Percentiles rank a stretch among this genome's conserved stretches.
Conservation (phyloP, 176 grass and related monocot species). For the Avena sativa region DNA sequence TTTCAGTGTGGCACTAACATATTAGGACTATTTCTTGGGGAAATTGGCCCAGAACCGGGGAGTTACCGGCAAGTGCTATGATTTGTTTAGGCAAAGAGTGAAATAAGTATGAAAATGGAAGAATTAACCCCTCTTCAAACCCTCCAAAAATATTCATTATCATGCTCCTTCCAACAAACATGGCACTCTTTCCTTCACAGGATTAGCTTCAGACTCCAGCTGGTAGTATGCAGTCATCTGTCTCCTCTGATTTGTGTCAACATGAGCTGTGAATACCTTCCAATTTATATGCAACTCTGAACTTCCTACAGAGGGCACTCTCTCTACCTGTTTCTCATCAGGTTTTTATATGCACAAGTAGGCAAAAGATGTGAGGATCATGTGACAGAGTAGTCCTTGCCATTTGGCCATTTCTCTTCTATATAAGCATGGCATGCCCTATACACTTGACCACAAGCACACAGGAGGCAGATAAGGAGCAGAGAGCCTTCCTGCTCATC, state of each 20-base stretch:
- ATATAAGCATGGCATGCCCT: background rate
- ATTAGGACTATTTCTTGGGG: background rate
- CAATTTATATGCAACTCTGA: background rate
- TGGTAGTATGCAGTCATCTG: too few relatives aligned
- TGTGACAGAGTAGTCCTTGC: background rate
- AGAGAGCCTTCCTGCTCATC: background rate
- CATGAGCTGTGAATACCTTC: slow-evolving; percentile 35
- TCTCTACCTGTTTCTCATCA: background rate
- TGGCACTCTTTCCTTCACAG: too few relatives aligned
- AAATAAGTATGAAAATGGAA: background rate
- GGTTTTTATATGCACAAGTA: background rate
- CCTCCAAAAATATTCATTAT: too few relatives aligned
- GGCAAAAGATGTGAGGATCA: background rate
- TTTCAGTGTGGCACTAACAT: background rate
- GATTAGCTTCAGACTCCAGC: too few relatives aligned
- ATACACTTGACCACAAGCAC: slow-evolving; percentile 24
- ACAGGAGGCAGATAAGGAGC: background rate
- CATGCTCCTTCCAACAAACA: too few relatives aligned
- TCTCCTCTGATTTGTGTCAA: too few relatives aligned
- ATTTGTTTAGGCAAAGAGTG: background rate
- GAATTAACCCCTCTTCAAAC: background rate
- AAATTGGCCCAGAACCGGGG: background rate
- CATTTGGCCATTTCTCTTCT: background rate
- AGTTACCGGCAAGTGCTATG: background rate
- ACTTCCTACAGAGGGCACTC: slow-evolving; percentile 36